Evolutionary conservation across 805 yeast species (phyloP), one percentile per base, ranked within the genome.

Genomic region (Yarrowia sp.): DNA sequence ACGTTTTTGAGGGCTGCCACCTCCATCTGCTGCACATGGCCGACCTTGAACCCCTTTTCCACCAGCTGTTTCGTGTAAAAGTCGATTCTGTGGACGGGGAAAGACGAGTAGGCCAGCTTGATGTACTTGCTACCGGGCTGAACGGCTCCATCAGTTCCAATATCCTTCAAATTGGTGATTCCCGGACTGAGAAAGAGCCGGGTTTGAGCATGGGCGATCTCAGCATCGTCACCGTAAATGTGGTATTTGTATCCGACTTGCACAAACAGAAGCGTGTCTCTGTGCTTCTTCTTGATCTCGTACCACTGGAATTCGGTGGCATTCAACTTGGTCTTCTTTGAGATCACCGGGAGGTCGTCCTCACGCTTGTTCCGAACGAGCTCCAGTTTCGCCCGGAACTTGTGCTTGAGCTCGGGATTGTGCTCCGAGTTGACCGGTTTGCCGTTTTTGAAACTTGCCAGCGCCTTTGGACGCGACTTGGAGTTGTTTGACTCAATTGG

Each of bases 211-310:
- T 96, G 83, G 0, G 88, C 97, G 5, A 79, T 78, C 14, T 80
- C 82, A 0, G 98, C 98, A 77, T 94, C 98, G 67, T 87, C 83
- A 0, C 96, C 97, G 75, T 86, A 91, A 70, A 93, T 87, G 73
- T 90, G 91, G 78, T 87, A 95, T 76, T 92, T 92, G 79, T 94
- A 95, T 0, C 99, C 99, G 2, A 91, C 96, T 75, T 95, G 95
- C 33, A 94, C 82, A 0, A 95, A 87, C 9, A 95, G 79, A 1
- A 95, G 72, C 65, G 90, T 90, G 71, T 91, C 97, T 64, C 74
- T 74, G 74, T 94, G 79, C 1, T 77, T 73, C 7, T 76, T 71
- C 73, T 92, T 92, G 64, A 95, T 78, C 2, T 86, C 88, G 36
- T 87, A 79, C 69, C 87, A 86, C 76, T 93, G 98, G 70, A 83